Evolutionary conservation across 78 protist genomes (phyloP).

Genomic region (Dictyostelium capitatum): DNA sequence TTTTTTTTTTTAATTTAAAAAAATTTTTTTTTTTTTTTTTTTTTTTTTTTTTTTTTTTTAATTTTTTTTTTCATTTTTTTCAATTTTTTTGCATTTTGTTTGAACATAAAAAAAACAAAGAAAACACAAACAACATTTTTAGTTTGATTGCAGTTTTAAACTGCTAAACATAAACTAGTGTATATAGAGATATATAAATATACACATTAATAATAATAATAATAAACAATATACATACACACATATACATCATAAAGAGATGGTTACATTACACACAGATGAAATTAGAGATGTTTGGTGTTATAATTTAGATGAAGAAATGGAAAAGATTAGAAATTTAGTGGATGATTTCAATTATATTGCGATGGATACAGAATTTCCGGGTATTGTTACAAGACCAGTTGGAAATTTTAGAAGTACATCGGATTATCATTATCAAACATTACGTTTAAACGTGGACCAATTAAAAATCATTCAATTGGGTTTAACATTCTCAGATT

Average conservation of each 20-base stretch:
- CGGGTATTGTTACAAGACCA: constrained; percentile 97
- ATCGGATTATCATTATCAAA: constrained; percentile 93
- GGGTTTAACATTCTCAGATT: constrained; percentile 97
- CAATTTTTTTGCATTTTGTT: too few species aligned
- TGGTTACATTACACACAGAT: constrained; percentile 55
- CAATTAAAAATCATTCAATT: constrained; percentile 97
- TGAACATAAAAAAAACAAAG: background rate
- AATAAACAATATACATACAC: background rate
- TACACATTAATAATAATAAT: background rate
- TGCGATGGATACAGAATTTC: constrained; percentile 99
- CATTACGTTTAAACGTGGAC: constrained; percentile 96
- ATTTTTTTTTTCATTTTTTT: too few species aligned
- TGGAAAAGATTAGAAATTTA: constrained; percentile 87
- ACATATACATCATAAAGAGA: background rate
- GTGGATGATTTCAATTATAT: constrained; percentile 93
- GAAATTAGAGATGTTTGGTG: constrained; percentile 94
- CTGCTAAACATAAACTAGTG: too few species aligned
- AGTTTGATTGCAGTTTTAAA: too few species aligned
- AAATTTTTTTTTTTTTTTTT: too few species aligned
- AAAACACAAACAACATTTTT: background rate
- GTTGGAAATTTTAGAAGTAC: constrained; percentile 86
- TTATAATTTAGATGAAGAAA: constrained; percentile 90
- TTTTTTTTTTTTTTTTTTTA: too few species aligned
- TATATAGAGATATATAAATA: background rate
- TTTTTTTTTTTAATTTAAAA: too few species aligned